phyloP scores from a whole-genome alignment of 495 filamentous ascomycete species.

The Tuber umbilicatum region DNA sequence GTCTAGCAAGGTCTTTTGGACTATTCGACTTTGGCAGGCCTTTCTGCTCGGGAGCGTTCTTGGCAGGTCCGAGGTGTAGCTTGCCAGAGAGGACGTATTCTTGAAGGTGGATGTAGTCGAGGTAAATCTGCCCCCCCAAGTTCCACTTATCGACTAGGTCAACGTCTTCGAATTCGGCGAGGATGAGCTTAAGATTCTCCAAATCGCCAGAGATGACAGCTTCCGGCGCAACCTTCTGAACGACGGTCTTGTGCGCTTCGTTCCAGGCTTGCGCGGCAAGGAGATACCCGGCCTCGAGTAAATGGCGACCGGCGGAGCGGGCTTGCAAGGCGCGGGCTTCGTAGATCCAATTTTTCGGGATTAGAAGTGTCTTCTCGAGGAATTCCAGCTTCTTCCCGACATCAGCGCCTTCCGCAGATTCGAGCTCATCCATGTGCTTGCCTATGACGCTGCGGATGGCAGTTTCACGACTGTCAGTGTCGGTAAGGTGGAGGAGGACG shows the following conservation, averaged over 20 bases:
- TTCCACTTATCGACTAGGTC: constrained; percentile 56
- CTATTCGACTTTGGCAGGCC: constrained; percentile 45
- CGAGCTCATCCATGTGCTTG: constrained; percentile 55
- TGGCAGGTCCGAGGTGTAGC: constrained; percentile 25
- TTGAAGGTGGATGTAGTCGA: constrained; percentile 65
- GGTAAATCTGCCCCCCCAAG: constrained; percentile 71
- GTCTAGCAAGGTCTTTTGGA: constrained; percentile 55
- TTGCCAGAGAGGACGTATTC: constrained; percentile 42
- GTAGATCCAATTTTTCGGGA: constrained; percentile 74
- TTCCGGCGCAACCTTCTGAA: constrained; percentile 66
- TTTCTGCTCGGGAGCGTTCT: constrained; percentile 35
- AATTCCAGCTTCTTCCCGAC: constrained; percentile 48
- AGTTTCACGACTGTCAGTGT: constrained; percentile 55
- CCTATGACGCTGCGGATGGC: constrained; percentile 65
- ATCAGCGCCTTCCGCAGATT: constrained; percentile 47
- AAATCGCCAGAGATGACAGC: constrained; percentile 74
- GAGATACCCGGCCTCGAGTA: constrained; percentile 60
- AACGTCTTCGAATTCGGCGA: constrained; percentile 59
- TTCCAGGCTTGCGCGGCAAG: constrained; percentile 66
- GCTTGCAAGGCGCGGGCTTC: constrained; percentile 79
- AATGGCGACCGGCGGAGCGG: constrained; percentile 58
- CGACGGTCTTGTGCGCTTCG: constrained; percentile 77
- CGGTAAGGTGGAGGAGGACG: constrained; percentile 68
- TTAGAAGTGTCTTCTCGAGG: constrained; percentile 55
- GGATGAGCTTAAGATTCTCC: constrained; percentile 53